Evolutionary conservation across 768 basidiomycete genomes (phyloP), one percentile per base, ranked within the genome.

Genomic region (Boletus rubescentipes): DNA sequence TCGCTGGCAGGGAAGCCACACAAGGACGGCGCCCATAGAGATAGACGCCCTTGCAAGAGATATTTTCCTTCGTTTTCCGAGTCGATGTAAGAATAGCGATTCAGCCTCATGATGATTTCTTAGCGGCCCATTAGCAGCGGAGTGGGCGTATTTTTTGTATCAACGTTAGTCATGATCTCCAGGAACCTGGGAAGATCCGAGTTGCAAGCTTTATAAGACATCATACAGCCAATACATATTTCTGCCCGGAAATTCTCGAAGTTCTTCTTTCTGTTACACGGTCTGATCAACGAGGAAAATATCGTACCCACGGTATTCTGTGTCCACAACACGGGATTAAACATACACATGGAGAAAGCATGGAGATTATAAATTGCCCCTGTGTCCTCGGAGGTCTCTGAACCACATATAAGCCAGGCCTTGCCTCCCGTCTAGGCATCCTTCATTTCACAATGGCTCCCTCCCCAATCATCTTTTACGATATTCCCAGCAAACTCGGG

Each of bases 1-100:
- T 77, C 61, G 79, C 86, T 40, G 85, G 84, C 21, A 72, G 84
- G 51, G 81, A 83, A 47, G 54, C 67, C 37, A 48, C 53, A n/a
- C 62, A 57, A 46, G 69, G 73, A 30, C 55, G 63, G 47, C 59
- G 4, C 51, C 20, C 45, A 32, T 26, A 61, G 67, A 42, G 50
- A 46, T n/a, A 41, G 58, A 34, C 56, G 57, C 20, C 6, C 36
- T 50, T 66, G 57, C 65, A 51, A 21, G 49, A 12, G 10, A 41
- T 29, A n/a, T 40, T 26, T 16, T 34, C 20, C 30, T 14, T 30
- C 3, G 20, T 45, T 29, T 45, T 37, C 31, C 42, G 43, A 42
- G 31, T 35, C 30, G 35, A 34, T 62, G 32, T 56, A 54, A 49
- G 60, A 53, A 56, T 56, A 53, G 34, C 14, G 10, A 45, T 47